Base-by-base conservation (phyloP, 257 asterid genomes). In the Cynanchum wilfordii region DNA sequence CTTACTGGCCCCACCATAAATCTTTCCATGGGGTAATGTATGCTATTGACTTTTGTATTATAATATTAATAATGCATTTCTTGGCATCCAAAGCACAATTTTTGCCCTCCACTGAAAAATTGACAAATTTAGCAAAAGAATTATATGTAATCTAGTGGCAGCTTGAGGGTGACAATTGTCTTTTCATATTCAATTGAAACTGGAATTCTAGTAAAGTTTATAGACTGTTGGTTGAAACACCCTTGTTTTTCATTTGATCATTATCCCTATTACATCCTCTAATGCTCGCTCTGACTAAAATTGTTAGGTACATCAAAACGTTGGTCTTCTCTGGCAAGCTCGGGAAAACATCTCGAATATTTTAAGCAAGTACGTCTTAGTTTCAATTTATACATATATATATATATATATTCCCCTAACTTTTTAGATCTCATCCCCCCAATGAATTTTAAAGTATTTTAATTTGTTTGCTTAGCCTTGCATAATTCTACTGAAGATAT, bases 261-360 rank as follows among this genome's bases (percentile, higher is more conserved):
- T 40, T 2, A 33, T 44, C 47, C 79, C 30, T 7, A 57, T 38
- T 11, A 2, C 65, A 0, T 70, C 29, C 11, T 22, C 17, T 25
- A 22, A 19, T 13, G 10, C 44, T 16, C 47, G 7, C 47, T 42
- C 47, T 82, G 78, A 19, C 42, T 64, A 10, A 64, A 64, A 30
- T 36, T 19, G 49, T 75, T 90, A 93, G 98, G 66, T 86, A 70
- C 87, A 81, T 19, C 94, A 91, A 71, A 94, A 94, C 81, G 79
- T 90, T 44, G 85, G 80, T 58, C 93, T 94, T 75, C 82, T 94
- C 45, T 76, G 87, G 75, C 88, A 85, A 82, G 92, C 93, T 79
- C 91, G 96, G 54, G 90, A 89, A 13, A 94, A 94, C 85, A 80
- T 94, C 87, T 81, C 77, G 79, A 82, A 76, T 51, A 83, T 91